Evolutionary conservation across 2,329 filamentous ascomycete genomes (phyloP).

Genomic region (Colletotrichum sp.): DNA sequence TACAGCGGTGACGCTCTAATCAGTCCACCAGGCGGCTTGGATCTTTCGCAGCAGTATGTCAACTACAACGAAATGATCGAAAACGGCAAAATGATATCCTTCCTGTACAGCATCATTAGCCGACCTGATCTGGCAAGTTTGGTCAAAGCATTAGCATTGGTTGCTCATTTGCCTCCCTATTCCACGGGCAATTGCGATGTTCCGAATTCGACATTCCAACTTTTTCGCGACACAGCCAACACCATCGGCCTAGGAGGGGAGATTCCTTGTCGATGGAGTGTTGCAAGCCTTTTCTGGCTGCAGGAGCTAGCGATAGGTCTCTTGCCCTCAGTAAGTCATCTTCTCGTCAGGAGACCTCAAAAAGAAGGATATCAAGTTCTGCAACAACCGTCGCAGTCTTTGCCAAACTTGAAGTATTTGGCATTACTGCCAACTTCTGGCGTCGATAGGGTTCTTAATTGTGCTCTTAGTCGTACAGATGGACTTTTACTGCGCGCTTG

Average conservation of each 20-base stretch:
- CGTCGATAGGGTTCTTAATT: background rate
- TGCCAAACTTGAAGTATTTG: background rate
- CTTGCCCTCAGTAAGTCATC: fast-evolving
- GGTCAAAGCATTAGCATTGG: background rate
- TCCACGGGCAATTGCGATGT: background rate
- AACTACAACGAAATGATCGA: background rate
- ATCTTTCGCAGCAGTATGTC: background rate
- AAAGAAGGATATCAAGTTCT: background rate
- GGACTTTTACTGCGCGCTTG: background rate
- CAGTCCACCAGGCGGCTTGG: background rate
- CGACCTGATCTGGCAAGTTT: background rate
- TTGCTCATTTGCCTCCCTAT: background rate
- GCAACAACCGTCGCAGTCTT: background rate
- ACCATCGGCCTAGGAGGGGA: background rate
- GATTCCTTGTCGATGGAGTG: background rate
- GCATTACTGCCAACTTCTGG: background rate
- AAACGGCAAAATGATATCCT: background rate
- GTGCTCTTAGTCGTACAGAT: background rate
- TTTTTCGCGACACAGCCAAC: fast-evolving
- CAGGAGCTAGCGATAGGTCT: background rate
- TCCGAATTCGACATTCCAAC: background rate
- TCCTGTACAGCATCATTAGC: background rate
- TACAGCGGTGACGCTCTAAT: background rate
- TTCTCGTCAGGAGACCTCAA: background rate
- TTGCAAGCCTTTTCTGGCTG: background rate